These are phyloP conservation scores for Tolypocladium endophyticum DNA, from an alignment of 2,329 filamentous ascomycete genomes.

Conservation along the genomic window DNA sequence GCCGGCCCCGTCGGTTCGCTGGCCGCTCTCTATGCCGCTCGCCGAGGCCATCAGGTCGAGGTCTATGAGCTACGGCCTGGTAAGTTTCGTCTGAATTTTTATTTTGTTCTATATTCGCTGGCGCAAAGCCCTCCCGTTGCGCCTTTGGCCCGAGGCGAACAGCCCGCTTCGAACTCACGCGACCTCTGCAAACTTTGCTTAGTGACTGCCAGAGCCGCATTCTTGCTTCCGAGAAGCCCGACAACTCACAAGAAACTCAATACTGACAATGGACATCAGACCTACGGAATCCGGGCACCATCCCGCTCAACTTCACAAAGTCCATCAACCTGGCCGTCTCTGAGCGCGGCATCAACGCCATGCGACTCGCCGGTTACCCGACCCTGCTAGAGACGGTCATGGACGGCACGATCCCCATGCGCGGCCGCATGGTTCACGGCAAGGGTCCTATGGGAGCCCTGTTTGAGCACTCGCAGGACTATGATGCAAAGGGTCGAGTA, in stretches of 20 bases:
- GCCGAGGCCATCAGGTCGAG: conserved; percentile 80
- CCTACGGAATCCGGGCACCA: conserved; percentile 70
- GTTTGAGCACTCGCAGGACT: conserved; percentile 76
- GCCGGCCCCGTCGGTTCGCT: conserved; percentile 89
- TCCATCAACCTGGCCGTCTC: conserved; percentile 98
- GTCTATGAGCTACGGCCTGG: conserved; percentile 89
- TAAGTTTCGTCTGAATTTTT: conserved; percentile 31
- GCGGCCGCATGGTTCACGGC: conserved; percentile 92
- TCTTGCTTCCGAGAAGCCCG: neutral
- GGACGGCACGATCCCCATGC: conserved; percentile 77
- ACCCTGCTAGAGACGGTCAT: conserved; percentile 66
- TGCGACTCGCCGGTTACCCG: conserved; percentile 57
- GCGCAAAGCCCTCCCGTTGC: neutral
- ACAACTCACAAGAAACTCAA: neutral
- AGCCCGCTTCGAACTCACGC: neutral
- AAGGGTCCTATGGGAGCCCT: conserved; percentile 51
- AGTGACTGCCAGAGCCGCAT: neutral
- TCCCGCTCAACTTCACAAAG: conserved; percentile 88
- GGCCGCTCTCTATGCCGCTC: conserved; percentile 84
- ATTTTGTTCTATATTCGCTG: neutral
- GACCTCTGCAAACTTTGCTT: neutral
- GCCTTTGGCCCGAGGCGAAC: neutral
- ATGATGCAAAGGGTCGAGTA: conserved; percentile 82
- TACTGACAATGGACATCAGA: conserved; percentile 41
- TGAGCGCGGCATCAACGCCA: conserved; percentile 83